Evolutionary conservation across 2,329 filamentous ascomycete species (phyloP).

Genomic region (Ramichloridium luteum): DNA sequence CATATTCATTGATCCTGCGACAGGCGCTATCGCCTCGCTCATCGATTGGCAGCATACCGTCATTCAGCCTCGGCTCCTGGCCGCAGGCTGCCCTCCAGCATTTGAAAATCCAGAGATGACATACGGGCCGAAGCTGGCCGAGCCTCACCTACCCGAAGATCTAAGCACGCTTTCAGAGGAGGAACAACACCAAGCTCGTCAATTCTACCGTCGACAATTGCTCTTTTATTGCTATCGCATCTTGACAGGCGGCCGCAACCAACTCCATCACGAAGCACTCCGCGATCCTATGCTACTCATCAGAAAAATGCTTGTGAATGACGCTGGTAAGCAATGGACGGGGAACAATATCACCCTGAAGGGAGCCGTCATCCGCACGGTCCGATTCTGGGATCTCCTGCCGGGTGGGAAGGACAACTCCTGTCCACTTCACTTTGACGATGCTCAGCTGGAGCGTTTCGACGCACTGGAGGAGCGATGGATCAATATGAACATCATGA

Average conservation of each 20-base stretch:
- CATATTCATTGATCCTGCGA: conserved; percentile 21
- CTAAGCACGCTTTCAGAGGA: not conserved
- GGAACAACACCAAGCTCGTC: not conserved
- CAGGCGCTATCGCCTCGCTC: not conserved
- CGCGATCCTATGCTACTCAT: not conserved
- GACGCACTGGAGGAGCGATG: conserved; percentile 1
- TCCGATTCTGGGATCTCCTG: not conserved
- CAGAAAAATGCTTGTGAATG: not conserved
- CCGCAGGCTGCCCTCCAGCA: conserved; percentile 22
- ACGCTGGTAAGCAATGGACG: not conserved
- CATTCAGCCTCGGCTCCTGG: conserved; percentile 1
- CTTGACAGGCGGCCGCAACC: not conserved
- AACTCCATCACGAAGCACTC: not conserved
- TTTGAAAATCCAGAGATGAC: not conserved
- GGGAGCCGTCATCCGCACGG: not conserved
- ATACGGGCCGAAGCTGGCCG: not conserved
- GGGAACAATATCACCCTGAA: not conserved
- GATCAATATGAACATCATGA: not conserved
- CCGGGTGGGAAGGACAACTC: not conserved
- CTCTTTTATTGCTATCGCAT: conserved; percentile 1
- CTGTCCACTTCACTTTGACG: not conserved
- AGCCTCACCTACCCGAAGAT: not conserved
- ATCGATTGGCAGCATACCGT: conserved; percentile 6
- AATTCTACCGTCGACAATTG: not conserved
- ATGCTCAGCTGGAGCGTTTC: not conserved